phyloP scores from a whole-genome alignment of 164 flowering plant species.

The Paratinospora sagittata region DNA sequence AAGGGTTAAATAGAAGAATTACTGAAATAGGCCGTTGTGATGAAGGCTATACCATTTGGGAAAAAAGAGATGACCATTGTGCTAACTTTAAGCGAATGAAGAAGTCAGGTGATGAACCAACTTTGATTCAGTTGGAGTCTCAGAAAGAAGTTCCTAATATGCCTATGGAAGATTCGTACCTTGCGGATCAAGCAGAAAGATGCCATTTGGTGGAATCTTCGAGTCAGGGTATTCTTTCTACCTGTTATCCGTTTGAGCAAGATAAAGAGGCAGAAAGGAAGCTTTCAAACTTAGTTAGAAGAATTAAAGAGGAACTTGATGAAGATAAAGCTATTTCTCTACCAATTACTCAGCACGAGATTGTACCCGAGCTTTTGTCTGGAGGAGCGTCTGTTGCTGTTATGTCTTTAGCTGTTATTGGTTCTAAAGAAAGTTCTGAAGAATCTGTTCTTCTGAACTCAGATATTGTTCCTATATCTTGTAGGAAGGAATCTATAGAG shows the following conservation, averaged over 20 bases:
- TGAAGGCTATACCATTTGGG: slow-evolving; percentile 13
- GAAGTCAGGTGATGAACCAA: slow-evolving; percentile 29
- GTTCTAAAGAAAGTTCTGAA: slow-evolving; percentile 20
- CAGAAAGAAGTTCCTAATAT: slow-evolving; percentile 19
- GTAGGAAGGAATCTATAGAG: slow-evolving; percentile 22
- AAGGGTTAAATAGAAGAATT: slow-evolving; percentile 5
- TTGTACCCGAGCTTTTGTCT: slow-evolving; percentile 29
- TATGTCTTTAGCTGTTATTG: slow-evolving; percentile 22
- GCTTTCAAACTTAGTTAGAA: slow-evolving; percentile 11
- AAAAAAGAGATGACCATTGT: slow-evolving; percentile 19
- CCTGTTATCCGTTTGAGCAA: slow-evolving; percentile 44
- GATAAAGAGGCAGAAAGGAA: slow-evolving; percentile 15
- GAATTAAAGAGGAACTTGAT: slow-evolving; percentile 19
- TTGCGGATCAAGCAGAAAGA: slow-evolving; percentile 16
- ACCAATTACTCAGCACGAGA: slow-evolving; percentile 58
- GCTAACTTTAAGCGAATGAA: slow-evolving; percentile 34
- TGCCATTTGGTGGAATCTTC: slow-evolving; percentile 62
- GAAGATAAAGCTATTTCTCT: slow-evolving; percentile 34
- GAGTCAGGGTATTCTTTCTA: slow-evolving; percentile 35
- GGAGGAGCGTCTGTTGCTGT: slow-evolving; percentile 25
- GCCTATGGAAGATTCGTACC: slow-evolving; percentile 16
- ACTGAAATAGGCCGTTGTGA: slow-evolving; percentile 16
- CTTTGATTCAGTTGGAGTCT: slow-evolving; percentile 19
- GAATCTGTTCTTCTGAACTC: slow-evolving; percentile 25
- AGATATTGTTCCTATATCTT: slow-evolving; percentile 16